These are phyloP conservation scores for Middelhovenomyces tepae DNA, from an alignment of 805 yeast genomes.

Conservation along the genomic window DNA sequence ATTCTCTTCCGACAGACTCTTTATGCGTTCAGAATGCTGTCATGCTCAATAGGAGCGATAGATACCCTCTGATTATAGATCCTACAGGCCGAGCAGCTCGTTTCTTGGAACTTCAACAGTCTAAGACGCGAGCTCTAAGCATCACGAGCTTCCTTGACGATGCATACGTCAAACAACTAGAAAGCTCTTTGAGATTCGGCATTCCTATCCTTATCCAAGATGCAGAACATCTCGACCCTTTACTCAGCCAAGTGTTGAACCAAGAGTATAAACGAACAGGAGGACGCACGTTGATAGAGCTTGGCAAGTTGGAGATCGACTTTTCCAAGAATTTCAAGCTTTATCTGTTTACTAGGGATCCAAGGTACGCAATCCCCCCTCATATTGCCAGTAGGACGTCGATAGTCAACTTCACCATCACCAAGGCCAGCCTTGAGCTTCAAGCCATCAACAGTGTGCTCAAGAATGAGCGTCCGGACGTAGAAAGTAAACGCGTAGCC, in stretches of 20 bases:
- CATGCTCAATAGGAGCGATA: slow-evolving; percentile 34
- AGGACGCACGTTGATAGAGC: slow-evolving; percentile 51
- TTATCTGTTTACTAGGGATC: slow-evolving; percentile 52
- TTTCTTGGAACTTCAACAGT: slow-evolving; percentile 27
- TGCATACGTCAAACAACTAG: slow-evolving; percentile 57
- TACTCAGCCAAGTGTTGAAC: slow-evolving; percentile 52
- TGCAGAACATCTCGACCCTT: slow-evolving; percentile 74
- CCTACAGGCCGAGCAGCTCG: slow-evolving; percentile 47
- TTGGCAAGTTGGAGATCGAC: slow-evolving; percentile 62
- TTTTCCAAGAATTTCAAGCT: slow-evolving; percentile 55
- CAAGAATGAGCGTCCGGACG: slow-evolving; percentile 50
- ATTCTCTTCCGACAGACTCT: slow-evolving; percentile 51
- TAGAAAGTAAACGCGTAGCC: slow-evolving; percentile 49
- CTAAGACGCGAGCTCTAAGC: slow-evolving; percentile 29
- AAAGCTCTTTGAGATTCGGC: slow-evolving; percentile 79
- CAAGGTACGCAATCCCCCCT: slow-evolving; percentile 37
- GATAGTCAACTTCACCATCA: slow-evolving; percentile 62
- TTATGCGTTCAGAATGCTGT: slow-evolving; percentile 55
- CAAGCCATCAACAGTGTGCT: slow-evolving; percentile 54
- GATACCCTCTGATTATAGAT: slow-evolving; percentile 60
- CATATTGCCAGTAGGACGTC: slow-evolving; percentile 56
- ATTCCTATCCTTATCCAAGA: slow-evolving; percentile 63
- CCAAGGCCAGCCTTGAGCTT: slow-evolving; percentile 54
- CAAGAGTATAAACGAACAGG: slow-evolving; percentile 58
- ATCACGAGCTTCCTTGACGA: slow-evolving; percentile 66